Base-by-base conservation (phyloP, 2,329 filamentous ascomycete species). In the Phoma sp. region DNA sequence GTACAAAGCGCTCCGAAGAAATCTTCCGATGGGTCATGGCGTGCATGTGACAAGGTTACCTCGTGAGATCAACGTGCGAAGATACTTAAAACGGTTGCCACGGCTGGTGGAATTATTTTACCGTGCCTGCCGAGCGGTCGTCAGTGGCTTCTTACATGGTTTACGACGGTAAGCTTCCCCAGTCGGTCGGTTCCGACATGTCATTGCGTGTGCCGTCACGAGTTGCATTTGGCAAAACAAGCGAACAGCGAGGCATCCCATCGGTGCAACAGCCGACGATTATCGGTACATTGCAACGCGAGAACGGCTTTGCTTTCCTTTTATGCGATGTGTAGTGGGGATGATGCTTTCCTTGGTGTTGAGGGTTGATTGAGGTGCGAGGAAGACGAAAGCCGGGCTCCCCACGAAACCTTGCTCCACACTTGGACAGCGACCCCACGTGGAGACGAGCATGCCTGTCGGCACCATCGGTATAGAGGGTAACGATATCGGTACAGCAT, bases 91-190 rank as follows among this genome's bases (percentile, higher is more conserved):
- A 47, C 34, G 56, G 40, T 29, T 36, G 18, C 45, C 49, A 47
- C 53, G 56, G 58, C 60, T 67, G 65, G 65, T 66, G 63, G 65
- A 66, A 61, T 37, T 58, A 61, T 65, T 65, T 26, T 33, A 55
- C 58, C 63, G 57, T 28, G 18, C 7, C n/a, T 42, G 11, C 45
- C 46, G 46, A 40, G 30, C 23, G 42, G 36, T 20, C n/a, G 42
- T 55, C 48, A 38, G 51, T 62, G 57, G 64, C 59, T 57, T 49
- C 36, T 36, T 29, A n/a, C 43, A 53, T 20, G 37, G 25, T 34
- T 48, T 14, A 21, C 18, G 26, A 48, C 34, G 43, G 43, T 30
- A 40, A 42, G 47, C 47, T 39, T 53, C 43, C 42, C 37, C 37
- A 38, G 30, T 47, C 38, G 7, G 53, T 52, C 25, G 30, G 37